These are phyloP conservation scores for Brassica cretica DNA, from an alignment of 345 rosid species.

Conservation along the genomic window DNA sequence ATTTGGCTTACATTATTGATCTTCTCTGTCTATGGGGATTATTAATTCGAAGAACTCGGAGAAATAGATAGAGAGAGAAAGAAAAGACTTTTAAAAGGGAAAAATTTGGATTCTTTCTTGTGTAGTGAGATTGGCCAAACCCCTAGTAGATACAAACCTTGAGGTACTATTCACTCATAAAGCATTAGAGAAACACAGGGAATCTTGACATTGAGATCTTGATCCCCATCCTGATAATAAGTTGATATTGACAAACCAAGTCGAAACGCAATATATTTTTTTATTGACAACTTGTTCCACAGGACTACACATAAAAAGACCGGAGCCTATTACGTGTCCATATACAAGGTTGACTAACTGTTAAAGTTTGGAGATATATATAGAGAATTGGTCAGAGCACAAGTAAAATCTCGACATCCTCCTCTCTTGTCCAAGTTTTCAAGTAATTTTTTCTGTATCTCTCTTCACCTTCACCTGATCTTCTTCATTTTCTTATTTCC, in stretches of 20 bases:
- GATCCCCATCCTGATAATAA: background rate
- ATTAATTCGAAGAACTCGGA: too few species aligned
- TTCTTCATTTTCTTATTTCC: background rate
- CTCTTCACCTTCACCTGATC: background rate
- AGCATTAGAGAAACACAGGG: background rate
- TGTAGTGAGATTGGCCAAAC: background rate
- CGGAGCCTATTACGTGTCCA: background rate
- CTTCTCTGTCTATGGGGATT: background rate
- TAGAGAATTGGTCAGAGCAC: background rate
- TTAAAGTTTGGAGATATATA: background rate
- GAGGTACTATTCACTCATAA: background rate
- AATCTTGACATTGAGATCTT: background rate
- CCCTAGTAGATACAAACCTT: background rate
- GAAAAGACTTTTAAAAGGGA: background rate
- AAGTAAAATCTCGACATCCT: background rate
- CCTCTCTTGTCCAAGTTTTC: background rate
- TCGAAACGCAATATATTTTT: background rate
- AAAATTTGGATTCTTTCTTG: too few species aligned
- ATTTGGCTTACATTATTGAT: background rate
- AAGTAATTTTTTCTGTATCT: background rate
- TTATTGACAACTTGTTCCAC: background rate
- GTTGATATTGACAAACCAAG: constrained; percentile 17
- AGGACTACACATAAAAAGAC: background rate
- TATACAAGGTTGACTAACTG: background rate
- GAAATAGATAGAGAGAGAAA: too few species aligned